Base-by-base conservation (phyloP, 1,284 basidiomycete genomes). In the Baeospora myosura region DNA sequence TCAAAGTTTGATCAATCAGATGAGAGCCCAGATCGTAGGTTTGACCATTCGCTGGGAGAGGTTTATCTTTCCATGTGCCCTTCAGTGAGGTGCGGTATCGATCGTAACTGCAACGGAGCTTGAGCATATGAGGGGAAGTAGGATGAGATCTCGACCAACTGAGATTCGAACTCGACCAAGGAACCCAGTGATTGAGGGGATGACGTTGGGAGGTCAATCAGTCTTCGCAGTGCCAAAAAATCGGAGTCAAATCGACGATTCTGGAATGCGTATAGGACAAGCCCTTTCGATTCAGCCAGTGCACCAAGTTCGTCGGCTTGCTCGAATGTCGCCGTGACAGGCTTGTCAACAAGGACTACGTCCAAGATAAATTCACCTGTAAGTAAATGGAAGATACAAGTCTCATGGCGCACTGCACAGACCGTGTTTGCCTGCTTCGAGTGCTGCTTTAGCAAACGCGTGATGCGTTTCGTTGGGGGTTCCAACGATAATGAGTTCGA, bases 391-490 rank as follows among this genome's bases (percentile, higher is more conserved):
- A 28, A 14, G 36, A 44, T 28, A 17, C 22, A 25, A 26, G 16
- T 17, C 12, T 4, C 21, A 17, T 44, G 14, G 38, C 25, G 18
- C 6, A 11, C 12, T 22, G 24, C 12, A 55, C 66, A 44, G 49
- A 83, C 84, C 84, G 56, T 91, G 85, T 59, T 91, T 91, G 22
- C 84, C 86, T 0, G 82, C 79, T 49, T 80, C 64, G 26, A 89
- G 62, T 4, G 72, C 72, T 3, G 69, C 69, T 59, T 81, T 81
- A n/a, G 74, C 71, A 45, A 80, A 80, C 4, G 68, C 60, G 57
- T 80, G 88, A 60, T 93, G 90, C 0, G 88, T 90, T 36, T 81
- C 69, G 55, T 83, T 92, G 1, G 88, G 88, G 0, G 87, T 90
- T 29, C 74, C 78, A 37, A 93, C 66, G 44, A 91, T 74, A 40